Evolutionary conservation across 2,329 filamentous ascomycete species (phyloP).

Genomic region (Microdochium nivale): DNA sequence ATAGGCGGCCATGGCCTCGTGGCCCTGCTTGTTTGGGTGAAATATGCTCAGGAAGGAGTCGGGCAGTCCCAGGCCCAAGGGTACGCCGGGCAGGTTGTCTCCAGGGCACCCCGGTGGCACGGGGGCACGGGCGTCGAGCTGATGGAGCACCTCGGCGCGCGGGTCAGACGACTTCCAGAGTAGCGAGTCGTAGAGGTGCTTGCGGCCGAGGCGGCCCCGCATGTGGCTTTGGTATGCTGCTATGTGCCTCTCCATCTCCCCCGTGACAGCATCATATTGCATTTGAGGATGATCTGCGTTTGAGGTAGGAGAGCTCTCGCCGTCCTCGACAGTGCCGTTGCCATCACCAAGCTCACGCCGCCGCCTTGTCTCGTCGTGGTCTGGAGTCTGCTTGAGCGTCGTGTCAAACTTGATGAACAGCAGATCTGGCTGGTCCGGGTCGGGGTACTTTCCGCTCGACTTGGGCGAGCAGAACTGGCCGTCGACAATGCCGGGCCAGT

Average conservation of each 20-base stretch:
- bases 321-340: background rate
- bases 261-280: background rate
- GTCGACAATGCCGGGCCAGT: constrained; percentile 15
- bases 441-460: constrained; percentile 15
- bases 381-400: constrained; percentile 1
- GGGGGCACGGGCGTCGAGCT: constrained; percentile 14
- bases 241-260: background rate
- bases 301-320: background rate
- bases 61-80: constrained; percentile 16
- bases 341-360: background rate
- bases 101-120: constrained; percentile 16
- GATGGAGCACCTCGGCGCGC: constrained; percentile 10
- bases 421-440: constrained; percentile 17
- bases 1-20: constrained; percentile 18
- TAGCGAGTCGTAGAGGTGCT: constrained; percentile 12
- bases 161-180: constrained; percentile 14
- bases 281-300: background rate
- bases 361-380: constrained; percentile 3
- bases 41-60: constrained; percentile 20
- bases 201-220: constrained; percentile 3
- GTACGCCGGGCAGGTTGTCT: constrained; percentile 6
- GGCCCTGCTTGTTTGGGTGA: constrained; percentile 21
- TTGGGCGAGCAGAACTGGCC: constrained; percentile 21
- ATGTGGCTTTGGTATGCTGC: background rate
- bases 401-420: constrained; percentile 23